Evolutionary conservation across 2,329 filamentous ascomycete genomes (phyloP).

Genomic region (Trichoderma pleuroti): DNA sequence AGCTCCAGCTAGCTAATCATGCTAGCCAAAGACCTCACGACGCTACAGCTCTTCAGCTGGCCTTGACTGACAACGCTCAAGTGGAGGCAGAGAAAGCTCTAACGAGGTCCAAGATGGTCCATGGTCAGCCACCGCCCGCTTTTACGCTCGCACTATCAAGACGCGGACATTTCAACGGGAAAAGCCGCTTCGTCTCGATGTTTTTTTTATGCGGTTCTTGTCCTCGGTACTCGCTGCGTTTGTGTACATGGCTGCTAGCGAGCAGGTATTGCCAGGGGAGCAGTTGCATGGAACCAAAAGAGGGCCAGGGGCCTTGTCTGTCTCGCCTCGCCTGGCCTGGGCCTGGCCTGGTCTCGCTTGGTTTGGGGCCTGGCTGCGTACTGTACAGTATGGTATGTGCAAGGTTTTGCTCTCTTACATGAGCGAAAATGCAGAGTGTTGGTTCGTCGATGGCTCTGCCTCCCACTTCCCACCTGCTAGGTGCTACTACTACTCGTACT

Average conservation of each 20-base stretch:
- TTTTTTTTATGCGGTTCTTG: background rate
- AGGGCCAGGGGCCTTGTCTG: background rate
- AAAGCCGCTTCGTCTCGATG: background rate
- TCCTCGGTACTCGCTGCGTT: background rate
- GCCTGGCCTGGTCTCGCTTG: constrained; percentile 2
- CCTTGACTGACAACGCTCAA: background rate
- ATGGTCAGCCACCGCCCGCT: constrained; percentile 14
- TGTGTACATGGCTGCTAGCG: background rate
- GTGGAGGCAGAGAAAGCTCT: background rate
- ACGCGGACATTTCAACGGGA: constrained; percentile 4
- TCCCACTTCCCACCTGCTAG: background rate
- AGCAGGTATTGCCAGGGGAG: background rate
- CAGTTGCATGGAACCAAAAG: background rate
- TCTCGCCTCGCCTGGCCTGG: constrained; percentile 6
- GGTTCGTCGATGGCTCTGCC: constrained; percentile 2
- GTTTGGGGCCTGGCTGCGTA: background rate
- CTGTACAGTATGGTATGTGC: background rate
- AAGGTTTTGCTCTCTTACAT: constrained; percentile 17
- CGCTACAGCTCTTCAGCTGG: constrained; percentile 1
- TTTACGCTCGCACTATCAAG: background rate
- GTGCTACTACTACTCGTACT: background rate
- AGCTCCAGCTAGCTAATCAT: background rate
- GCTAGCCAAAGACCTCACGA: background rate
- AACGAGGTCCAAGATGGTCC: background rate
- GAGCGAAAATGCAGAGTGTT: constrained; percentile 1